Conservation (phyloP, 2,329 filamentous ascomycete species). For the Fusarium tanahbumbuense region DNA sequence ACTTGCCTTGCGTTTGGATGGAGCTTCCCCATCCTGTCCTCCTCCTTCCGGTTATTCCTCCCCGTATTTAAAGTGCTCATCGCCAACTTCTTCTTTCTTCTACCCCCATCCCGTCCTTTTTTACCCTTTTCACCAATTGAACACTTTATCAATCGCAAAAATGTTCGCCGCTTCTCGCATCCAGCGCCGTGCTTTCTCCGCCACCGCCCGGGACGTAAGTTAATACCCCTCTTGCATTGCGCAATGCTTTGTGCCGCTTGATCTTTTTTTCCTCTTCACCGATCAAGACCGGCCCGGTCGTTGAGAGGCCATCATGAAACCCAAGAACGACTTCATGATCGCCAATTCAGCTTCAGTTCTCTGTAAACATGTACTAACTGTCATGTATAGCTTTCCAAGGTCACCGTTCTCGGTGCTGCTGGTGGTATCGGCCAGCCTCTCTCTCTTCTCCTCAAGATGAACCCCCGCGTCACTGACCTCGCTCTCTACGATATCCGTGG, state of each 20-base stretch:
- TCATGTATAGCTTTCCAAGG: slow-evolving; percentile 84
- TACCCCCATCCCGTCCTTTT: slow-evolving; percentile 38
- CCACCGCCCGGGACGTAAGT: slow-evolving; percentile 79
- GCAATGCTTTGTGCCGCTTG: slow-evolving; percentile 14
- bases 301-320: not conserved
- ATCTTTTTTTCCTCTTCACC: slow-evolving; percentile 32
- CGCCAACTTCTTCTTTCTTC: slow-evolving; percentile 39
- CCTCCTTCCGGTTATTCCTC: slow-evolving; percentile 32
- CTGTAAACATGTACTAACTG: slow-evolving; percentile 31
- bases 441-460: slow-evolving; percentile 98
- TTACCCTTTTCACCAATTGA: slow-evolving; percentile 42
- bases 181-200: slow-evolving; percentile 85
- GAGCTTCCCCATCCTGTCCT: slow-evolving; percentile 34
- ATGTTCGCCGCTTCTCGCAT: slow-evolving; percentile 81
- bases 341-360: not conserved
- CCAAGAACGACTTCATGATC: not conserved
- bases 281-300: slow-evolving; percentile 35
- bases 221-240: slow-evolving; percentile 20
- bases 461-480: slow-evolving; percentile 92
- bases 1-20: slow-evolving; percentile 22
- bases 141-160: slow-evolving; percentile 46
- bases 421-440: slow-evolving; percentile 99
- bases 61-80: slow-evolving; percentile 45
- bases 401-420: slow-evolving; percentile 94
- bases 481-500: slow-evolving; percentile 98